These are phyloP conservation scores for Salmacisia buchloeana DNA, from an alignment of 1,284 basidiomycete species.

Conservation along the genomic window DNA sequence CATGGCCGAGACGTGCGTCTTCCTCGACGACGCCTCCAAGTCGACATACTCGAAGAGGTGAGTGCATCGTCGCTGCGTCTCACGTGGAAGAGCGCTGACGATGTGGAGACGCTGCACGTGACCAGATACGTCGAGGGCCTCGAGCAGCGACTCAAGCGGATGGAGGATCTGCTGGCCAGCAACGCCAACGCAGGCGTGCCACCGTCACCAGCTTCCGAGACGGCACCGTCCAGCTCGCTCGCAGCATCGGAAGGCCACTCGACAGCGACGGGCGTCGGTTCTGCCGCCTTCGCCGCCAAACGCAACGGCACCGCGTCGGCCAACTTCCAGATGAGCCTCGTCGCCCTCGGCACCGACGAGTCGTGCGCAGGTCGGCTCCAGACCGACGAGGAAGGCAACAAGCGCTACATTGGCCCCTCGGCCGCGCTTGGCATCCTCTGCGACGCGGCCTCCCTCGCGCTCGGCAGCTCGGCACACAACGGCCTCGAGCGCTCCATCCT, in stretches of 20 bases:
- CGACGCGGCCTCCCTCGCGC: not conserved
- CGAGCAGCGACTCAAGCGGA: conserved; percentile 19
- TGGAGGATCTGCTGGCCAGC: conserved; percentile 15
- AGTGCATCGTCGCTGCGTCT: conserved; percentile 1
- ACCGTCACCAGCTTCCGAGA: not conserved
- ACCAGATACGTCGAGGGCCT: conserved; percentile 25
- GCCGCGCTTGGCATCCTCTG: not conserved
- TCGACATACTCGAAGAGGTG: conserved; percentile 26
- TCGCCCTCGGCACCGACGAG: not conserved
- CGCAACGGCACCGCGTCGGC: not conserved
- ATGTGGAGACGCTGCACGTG: not conserved
- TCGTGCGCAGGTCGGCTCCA: conserved; percentile 5
- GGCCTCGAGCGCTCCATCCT: conserved; percentile 4
- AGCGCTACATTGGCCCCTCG: conserved; percentile 9
- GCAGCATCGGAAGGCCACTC: not conserved
- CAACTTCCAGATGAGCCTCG: not conserved
- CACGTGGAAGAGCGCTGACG: not conserved
- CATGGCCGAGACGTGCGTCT: conserved; percentile 26
- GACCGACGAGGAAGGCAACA: conserved; percentile 9
- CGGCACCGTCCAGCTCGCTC: not conserved
- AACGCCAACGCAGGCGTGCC: not conserved
- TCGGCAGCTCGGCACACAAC: conserved; percentile 3
- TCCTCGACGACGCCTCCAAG: conserved; percentile 25
- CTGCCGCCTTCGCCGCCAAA: not conserved
- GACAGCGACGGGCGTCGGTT: too few species aligned